Evolutionary conservation across 257 asterid species (phyloP), one percentile per base, ranked within the genome.

Genomic region (Solanum okadae): DNA sequence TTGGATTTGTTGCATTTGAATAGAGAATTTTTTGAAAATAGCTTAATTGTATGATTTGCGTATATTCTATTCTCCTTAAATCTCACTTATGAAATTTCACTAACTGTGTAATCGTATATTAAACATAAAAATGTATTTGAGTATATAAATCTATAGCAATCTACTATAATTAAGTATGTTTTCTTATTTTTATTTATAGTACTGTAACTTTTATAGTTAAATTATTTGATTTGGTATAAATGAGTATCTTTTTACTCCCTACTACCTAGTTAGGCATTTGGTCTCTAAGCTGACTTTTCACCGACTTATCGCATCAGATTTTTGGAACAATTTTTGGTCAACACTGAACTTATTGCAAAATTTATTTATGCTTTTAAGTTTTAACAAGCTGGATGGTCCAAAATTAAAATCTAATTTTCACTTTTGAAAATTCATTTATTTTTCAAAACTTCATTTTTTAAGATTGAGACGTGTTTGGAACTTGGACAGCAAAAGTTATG

Each of bases 1-100:
- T 61, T 61, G 13, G 1, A 61, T 61, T 22, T 59, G 27, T 22
- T 22, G 68, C 27, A 59, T 4, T 59, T 59, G 12, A 22, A 20
- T 23, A 1, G 13, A 59, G 2, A 0, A 59, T 8, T 59, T 59
- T 59, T 59, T 0, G 5, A 20, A 59, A 59, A 20, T 0, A 20
- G 2, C 10, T 22, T 59, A 61, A 23, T 61, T 0, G 5, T 61
- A 8, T 2, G 0, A 22, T 9, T 2, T 61, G 11, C 1, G 0
- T 61, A 4, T 3, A 61, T 2, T 23, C 1, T 61, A 2, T 4
- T 10, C 1, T 59, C 1, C 0, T 10, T 10, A 9, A 2, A 61
- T 4, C 3, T 9, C 5, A 61, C 3, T 22, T 61, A 23, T 61
- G 2, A 61, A 22, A 22, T 61, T 61, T 61, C 2, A 61, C 4